phyloP scores from a whole-genome alignment of 1,139 yeast genomes.

The Kodamaea derodonti region DNA sequence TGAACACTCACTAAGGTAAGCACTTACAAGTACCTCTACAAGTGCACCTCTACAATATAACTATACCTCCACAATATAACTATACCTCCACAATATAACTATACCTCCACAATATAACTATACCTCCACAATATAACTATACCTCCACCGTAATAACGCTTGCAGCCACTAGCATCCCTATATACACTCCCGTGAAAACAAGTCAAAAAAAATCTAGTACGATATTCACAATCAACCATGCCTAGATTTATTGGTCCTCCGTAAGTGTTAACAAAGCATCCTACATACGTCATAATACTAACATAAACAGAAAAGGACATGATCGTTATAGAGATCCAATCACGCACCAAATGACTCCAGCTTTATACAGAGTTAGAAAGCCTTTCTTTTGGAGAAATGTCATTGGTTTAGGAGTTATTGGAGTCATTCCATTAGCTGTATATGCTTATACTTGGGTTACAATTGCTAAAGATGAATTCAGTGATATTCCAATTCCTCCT shows the following conservation, averaged over 20 bases:
- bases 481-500: conserved; percentile 92
- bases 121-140: no score
- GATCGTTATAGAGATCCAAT: conserved; percentile 64
- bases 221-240: conserved; percentile 16
- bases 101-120: no score
- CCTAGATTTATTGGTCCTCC: conserved; percentile 35
- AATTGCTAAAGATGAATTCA: conserved; percentile 78
- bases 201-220: background rate
- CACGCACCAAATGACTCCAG: conserved; percentile 90
- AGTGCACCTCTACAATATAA: no score
- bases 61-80: no score
- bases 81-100: no score
- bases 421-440: conserved; percentile 64
- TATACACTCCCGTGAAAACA: background rate
- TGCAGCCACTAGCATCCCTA: no score
- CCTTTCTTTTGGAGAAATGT: conserved; percentile 82
- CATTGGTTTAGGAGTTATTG: conserved; percentile 52
- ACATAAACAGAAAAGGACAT: conserved; percentile 23
- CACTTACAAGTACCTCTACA: no score
- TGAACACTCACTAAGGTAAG: no score
- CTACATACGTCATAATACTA: no score
- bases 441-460: conserved; percentile 70
- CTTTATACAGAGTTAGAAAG: conserved; percentile 81
- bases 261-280: conserved; percentile 21
- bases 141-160: no score